phyloP scores from a whole-genome alignment of 2,329 filamentous ascomycete genomes.

The Rachicladosporium sp. region DNA sequence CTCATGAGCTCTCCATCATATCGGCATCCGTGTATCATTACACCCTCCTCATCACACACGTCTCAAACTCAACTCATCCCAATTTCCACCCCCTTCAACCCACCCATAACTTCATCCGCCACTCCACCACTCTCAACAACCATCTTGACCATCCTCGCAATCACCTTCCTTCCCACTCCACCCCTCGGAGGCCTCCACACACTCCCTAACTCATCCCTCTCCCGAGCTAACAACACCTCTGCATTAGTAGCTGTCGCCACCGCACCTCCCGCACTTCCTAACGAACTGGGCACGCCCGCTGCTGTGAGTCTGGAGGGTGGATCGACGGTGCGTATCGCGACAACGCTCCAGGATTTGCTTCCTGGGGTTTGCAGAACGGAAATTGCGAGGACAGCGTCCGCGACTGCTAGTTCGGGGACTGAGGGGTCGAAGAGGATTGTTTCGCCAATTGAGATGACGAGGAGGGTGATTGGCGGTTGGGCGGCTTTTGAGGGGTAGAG shows the following conservation, averaged over 20 bases:
- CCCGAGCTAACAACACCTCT: constrained; percentile 35
- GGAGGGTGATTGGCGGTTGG: constrained; percentile 75
- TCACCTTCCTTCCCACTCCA: constrained; percentile 61
- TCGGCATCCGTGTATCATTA: no score
- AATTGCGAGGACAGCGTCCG: constrained; percentile 76
- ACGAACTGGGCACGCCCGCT: constrained; percentile 35
- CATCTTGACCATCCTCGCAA: constrained; percentile 63
- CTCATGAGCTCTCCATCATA: neutral
- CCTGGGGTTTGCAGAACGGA: constrained; percentile 58
- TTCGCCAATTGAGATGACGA: constrained; percentile 73
- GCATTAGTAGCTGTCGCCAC: constrained; percentile 22
- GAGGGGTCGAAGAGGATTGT: constrained; percentile 92
- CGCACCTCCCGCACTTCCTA: constrained; percentile 34
- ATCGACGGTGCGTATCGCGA: constrained; percentile 37
- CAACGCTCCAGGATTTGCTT: constrained; percentile 28
- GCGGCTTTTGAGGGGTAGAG: constrained; percentile 48
- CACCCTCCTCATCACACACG: no score
- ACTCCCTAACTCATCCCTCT: constrained; percentile 36
- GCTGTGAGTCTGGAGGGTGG: constrained; percentile 37
- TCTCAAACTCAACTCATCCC: constrained; percentile 11
- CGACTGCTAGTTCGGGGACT: constrained; percentile 83
- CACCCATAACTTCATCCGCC: constrained; percentile 73
- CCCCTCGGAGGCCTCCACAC: constrained; percentile 82
- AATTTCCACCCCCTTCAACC: constrained; percentile 59
- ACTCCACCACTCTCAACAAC: constrained; percentile 68